Evolutionary conservation across 176 grass and related monocot genomes (phyloP).

Genomic region (Avena insularis): DNA sequence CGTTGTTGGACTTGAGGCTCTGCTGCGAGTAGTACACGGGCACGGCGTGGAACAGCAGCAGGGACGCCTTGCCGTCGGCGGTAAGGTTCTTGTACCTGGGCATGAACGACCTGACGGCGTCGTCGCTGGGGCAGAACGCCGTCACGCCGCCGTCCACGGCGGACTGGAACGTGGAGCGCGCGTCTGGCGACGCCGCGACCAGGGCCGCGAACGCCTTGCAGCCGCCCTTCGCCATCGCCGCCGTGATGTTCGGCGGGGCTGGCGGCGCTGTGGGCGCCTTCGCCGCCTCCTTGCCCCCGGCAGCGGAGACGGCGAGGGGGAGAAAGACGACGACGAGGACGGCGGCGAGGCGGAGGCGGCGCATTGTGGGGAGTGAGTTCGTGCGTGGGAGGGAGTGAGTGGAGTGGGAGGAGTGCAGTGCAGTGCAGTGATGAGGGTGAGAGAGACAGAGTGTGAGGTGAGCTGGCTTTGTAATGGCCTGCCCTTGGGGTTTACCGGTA

Average conservation of each 20-base stretch:
- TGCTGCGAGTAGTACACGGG: constrained; percentile 74
- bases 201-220: constrained; percentile 85
- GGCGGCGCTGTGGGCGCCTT: constrained; percentile 48
- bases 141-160: constrained; percentile 63
- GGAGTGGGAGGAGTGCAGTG: constrained; percentile 33
- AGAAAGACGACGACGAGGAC: constrained; percentile 37
- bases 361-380: constrained; percentile 39
- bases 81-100: constrained; percentile 75
- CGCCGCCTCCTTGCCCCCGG: constrained; percentile 20
- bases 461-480: constrained; percentile 35
- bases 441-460: background rate
- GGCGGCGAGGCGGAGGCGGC: constrained; percentile 27
- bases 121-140: constrained; percentile 77
- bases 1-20: constrained; percentile 83
- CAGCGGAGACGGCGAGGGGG: constrained; percentile 30
- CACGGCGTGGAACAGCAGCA: constrained; percentile 82
- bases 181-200: constrained; percentile 29
- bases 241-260: constrained; percentile 69
- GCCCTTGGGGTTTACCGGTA: constrained; percentile 3
- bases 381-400: background rate
- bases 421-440: constrained; percentile 46
- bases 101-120: constrained; percentile 58
- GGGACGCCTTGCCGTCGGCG: constrained; percentile 63
- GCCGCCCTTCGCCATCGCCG: constrained; percentile 64
- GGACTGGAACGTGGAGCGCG: constrained; percentile 47